These are phyloP conservation scores for Apium graveolens DNA, from an alignment of 129 eudicot genomes.

Conservation along the genomic window DNA sequence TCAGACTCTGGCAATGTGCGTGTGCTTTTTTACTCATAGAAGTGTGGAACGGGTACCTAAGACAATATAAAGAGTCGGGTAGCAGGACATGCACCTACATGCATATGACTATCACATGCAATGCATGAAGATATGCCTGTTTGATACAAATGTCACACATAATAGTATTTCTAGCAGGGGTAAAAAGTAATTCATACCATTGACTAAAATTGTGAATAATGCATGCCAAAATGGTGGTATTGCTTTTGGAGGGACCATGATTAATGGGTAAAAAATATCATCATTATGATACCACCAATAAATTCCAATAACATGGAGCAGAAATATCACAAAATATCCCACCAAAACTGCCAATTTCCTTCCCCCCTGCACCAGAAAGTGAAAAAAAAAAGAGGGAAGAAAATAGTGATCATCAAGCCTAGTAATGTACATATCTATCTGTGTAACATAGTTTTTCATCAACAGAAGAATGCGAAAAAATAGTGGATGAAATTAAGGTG, in stretches of 20 bases:
- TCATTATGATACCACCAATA: conserved; percentile 72
- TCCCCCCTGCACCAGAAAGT: conserved; percentile 47
- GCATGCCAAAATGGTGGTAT: conserved; percentile 87
- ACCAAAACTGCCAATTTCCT: conserved; percentile 52
- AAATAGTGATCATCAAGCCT: neutral
- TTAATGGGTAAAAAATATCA: conserved; percentile 51
- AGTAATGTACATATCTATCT: neutral
- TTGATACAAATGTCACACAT: neutral
- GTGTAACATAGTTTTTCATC: neutral
- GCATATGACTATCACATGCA: neutral
- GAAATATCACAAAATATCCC: conserved; percentile 39
- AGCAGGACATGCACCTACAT: neutral
- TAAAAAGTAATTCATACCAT: conserved; percentile 37
- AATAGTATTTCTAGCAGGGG: neutral
- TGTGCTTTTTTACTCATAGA: neutral
- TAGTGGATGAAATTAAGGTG: neutral
- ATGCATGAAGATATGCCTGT: neutral
- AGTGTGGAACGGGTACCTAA: neutral
- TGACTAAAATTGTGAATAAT: conserved; percentile 60
- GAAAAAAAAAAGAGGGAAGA: neutral
- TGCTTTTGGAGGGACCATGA: conserved; percentile 75
- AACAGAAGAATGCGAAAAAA: neutral
- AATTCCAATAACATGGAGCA: conserved; percentile 62
- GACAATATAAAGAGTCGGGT: neutral
- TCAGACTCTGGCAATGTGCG: neutral